Evolutionary conservation across 768 basidiomycete genomes (phyloP).

Genomic region (Termitomyces sp.): DNA sequence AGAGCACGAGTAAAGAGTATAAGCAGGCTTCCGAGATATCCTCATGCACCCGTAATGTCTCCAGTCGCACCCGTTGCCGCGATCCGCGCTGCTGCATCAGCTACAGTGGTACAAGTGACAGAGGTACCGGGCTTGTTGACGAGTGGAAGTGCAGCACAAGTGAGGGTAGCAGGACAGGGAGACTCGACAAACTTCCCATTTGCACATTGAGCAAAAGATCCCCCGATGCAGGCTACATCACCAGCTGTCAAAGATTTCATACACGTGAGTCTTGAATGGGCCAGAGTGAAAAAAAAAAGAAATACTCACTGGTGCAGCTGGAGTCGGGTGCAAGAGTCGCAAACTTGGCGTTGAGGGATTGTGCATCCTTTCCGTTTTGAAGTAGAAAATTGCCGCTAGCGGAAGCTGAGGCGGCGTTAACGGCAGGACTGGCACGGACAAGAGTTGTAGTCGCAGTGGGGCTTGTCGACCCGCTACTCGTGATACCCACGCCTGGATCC

Average conservation of each 20-base stretch:
- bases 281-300: too few relatives aligned
- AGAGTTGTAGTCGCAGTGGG: background rate
- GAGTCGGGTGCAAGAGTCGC: constrained; percentile 28
- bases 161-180: constrained; percentile 28
- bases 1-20: constrained; percentile 7
- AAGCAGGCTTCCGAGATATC: background rate
- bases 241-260: constrained; percentile 16
- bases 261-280: too few relatives aligned
- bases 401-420: background rate
- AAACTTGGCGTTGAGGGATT: constrained; percentile 48
- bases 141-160: constrained; percentile 47
- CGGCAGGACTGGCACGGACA: background rate
- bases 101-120: constrained; percentile 41
- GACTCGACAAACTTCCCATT: constrained; percentile 38
- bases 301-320: too few relatives aligned
- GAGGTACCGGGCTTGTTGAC: constrained; percentile 49
- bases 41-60: constrained; percentile 30
- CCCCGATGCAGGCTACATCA: constrained; percentile 39
- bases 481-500: constrained; percentile 24
- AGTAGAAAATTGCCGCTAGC: constrained; percentile 25
- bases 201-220: constrained; percentile 47
- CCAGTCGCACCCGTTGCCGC: constrained; percentile 35
- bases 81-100: constrained; percentile 40
- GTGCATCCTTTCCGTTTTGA: constrained; percentile 45
- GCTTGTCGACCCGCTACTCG: constrained; percentile 5